Evolutionary conservation across 2,329 filamentous ascomycete species (phyloP).

Genomic region (Pseudopyrenochaeta lycopersici): DNA sequence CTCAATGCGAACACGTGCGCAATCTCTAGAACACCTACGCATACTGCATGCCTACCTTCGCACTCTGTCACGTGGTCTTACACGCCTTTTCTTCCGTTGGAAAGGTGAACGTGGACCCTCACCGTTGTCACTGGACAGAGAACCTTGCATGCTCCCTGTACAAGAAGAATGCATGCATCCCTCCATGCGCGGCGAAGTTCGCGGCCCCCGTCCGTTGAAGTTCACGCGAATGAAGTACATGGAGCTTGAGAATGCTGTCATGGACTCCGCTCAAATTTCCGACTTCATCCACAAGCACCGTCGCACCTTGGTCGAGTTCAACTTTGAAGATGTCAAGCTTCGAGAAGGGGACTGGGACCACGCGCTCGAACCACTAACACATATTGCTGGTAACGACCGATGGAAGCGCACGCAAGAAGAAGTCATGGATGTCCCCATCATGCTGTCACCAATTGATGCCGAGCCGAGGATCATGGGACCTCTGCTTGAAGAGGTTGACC

Average conservation of each 20-base stretch:
- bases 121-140: conserved; percentile 74
- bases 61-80: conserved; percentile 70
- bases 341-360: conserved; percentile 81
- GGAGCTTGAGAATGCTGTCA: conserved; percentile 74
- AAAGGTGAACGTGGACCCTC: conserved; percentile 75
- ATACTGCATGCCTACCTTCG: conserved; percentile 83
- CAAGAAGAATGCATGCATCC: conserved; percentile 46
- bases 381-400: conserved; percentile 51
- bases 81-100: conserved; percentile 81
- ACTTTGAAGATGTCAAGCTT: conserved; percentile 79
- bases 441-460: conserved; percentile 44
- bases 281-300: conserved; percentile 74
- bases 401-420: conserved; percentile 53
- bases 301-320: conserved; percentile 75
- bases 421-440: conserved; percentile 53
- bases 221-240: conserved; percentile 75
- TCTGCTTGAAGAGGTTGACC: conserved; percentile 42
- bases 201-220: conserved; percentile 56
- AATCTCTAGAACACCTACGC: conserved; percentile 69
- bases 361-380: conserved; percentile 75
- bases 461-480: conserved; percentile 48
- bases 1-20: conserved; percentile 63
- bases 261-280: conserved; percentile 76
- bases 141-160: conserved; percentile 72
- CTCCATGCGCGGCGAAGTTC: conserved; percentile 39